These are phyloP conservation scores for Botrytis sinoallii DNA, from an alignment of 2,329 filamentous ascomycete species.

Conservation along the genomic window DNA sequence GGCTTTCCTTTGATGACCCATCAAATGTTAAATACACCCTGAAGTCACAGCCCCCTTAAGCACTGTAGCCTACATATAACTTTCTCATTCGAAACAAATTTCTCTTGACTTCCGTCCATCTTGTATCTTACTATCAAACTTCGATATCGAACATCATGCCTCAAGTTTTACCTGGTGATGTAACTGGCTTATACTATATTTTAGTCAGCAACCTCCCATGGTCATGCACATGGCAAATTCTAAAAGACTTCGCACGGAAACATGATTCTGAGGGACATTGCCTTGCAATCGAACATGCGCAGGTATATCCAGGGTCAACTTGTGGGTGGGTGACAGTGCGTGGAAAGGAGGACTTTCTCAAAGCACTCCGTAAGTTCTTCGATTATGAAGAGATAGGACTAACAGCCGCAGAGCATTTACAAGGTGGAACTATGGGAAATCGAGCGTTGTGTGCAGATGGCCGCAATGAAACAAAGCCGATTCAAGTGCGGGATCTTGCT, in stretches of 20 bases:
- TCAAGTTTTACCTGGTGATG: conserved; percentile 20
- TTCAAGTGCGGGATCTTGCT: conserved; percentile 22
- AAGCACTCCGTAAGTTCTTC: conserved; percentile 27
- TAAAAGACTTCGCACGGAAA: conserved; percentile 32
- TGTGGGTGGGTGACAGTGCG: conserved; percentile 31
- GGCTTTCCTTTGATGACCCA: neutral
- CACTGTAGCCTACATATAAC: neutral
- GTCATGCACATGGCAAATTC: conserved; percentile 29
- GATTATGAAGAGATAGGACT: neutral
- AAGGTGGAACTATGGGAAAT: conserved; percentile 26
- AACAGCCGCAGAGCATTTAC: conserved; percentile 25
- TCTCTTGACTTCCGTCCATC: neutral
- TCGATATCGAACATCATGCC: conserved; percentile 15
- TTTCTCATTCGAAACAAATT: neutral
- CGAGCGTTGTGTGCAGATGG: conserved; percentile 28
- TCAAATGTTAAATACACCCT: neutral
- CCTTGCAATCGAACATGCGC: conserved; percentile 30
- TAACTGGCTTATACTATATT: conserved; percentile 23
- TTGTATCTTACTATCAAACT: neutral
- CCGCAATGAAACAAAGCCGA: conserved; percentile 29
- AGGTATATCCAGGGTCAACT: conserved; percentile 26
- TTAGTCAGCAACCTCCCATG: conserved; percentile 24
- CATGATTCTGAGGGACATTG: conserved; percentile 22
- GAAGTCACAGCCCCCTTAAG: neutral
- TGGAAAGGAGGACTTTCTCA: conserved; percentile 27